A percentile compares a stretch with the other conserved stretches of the same genome.
Evolutionary conservation across 2,329 filamentous ascomycete genomes (phyloP).

Genomic region (Fusarium robinianum): DNA sequence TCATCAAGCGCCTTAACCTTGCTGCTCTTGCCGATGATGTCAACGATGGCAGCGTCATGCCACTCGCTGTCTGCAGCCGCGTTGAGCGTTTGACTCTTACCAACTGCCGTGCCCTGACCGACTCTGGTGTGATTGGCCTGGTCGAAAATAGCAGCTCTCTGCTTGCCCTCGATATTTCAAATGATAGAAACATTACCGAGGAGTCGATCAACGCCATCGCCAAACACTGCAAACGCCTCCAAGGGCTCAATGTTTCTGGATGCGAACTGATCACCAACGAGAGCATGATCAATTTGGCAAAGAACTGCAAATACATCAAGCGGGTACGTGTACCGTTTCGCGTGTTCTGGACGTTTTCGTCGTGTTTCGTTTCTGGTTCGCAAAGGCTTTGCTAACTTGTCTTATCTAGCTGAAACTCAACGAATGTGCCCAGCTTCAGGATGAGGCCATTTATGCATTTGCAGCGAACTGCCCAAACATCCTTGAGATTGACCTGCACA

Average conservation of each 20-base stretch:
- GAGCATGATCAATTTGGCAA: constrained; percentile 78
- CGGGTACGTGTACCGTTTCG: constrained; percentile 64
- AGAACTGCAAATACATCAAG: constrained; percentile 85
- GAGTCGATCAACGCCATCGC: constrained; percentile 77
- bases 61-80: constrained; percentile 82
- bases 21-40: constrained; percentile 74
- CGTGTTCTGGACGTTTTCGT: constrained; percentile 2
- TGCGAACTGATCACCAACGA: constrained; percentile 86
- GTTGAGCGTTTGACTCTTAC: constrained; percentile 93
- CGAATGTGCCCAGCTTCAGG: constrained; percentile 82
- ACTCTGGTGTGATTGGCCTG: constrained; percentile 78
- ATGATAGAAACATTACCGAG: constrained; percentile 82
- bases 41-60: constrained; percentile 86
- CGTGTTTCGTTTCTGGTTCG: not conserved
- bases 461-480: constrained; percentile 89
- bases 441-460: constrained; percentile 81
- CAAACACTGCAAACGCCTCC: constrained; percentile 78
- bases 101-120: constrained; percentile 83
- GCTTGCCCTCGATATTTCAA: constrained; percentile 87
- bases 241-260: constrained; percentile 89
- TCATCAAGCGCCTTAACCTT: constrained; percentile 90
- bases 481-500: constrained; percentile 92
- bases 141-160: constrained; percentile 79
- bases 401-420: constrained; percentile 86
- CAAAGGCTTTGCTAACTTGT: constrained; percentile 19